These are phyloP conservation scores for Quillaja saponaria DNA, from an alignment of 306 rosid species.

Conservation along the genomic window DNA sequence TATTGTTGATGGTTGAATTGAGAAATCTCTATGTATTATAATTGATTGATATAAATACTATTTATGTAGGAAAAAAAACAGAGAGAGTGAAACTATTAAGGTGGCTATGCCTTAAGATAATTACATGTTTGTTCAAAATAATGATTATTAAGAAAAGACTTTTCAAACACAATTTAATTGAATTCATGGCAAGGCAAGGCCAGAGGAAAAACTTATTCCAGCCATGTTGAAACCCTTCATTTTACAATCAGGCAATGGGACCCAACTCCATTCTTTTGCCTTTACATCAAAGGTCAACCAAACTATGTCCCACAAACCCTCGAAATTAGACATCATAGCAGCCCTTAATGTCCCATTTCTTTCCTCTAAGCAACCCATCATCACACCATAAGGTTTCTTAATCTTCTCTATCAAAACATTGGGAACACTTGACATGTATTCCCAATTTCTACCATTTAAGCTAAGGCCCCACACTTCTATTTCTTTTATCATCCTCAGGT, in stretches of 20 bases:
- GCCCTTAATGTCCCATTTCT: slow-evolving; percentile 43
- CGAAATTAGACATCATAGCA: slow-evolving; percentile 53
- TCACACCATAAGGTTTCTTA: slow-evolving; percentile 53
- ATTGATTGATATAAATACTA: no score
- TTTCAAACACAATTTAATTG: no score
- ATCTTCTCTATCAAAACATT: slow-evolving; percentile 32
- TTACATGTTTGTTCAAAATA: no score
- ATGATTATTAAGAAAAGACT: no score
- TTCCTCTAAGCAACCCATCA: slow-evolving; percentile 69
- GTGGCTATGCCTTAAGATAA: no score
- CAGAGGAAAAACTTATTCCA: slow-evolving; percentile 61
- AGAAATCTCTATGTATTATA: no score
- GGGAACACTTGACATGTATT: slow-evolving; percentile 37
- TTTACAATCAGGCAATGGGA: slow-evolving; percentile 57
- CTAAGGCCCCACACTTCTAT: slow-evolving; percentile 60
- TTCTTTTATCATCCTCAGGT: slow-evolving; percentile 36
- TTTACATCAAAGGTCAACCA: slow-evolving; percentile 45
- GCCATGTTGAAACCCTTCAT: slow-evolving; percentile 68
- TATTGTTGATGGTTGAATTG: no score
- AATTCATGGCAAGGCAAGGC: slow-evolving; percentile 46
- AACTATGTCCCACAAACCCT: slow-evolving; percentile 56
- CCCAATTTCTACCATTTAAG: slow-evolving; percentile 44
- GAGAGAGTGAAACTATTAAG: no score
- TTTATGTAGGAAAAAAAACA: no score
- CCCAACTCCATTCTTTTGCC: slow-evolving; percentile 41